Evolutionary conservation across 1,284 basidiomycete species (phyloP).

Genomic region (Hymenochaete sp.): DNA sequence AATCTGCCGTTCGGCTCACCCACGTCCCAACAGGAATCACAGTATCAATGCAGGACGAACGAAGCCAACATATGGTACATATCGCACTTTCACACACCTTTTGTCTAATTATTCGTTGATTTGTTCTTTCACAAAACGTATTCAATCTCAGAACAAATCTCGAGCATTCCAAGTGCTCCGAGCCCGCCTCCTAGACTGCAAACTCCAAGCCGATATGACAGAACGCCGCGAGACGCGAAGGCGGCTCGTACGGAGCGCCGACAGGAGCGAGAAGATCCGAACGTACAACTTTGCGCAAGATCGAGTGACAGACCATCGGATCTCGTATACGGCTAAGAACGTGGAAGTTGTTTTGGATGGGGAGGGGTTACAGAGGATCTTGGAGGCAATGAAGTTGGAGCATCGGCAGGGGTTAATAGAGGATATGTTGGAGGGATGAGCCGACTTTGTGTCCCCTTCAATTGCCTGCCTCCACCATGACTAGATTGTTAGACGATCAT

Average conservation of each 20-base stretch:
- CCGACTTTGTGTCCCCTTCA: too few species aligned
- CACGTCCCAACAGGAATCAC: slow-evolving; percentile 91
- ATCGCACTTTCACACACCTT: neutral
- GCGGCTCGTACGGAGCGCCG: slow-evolving; percentile 69
- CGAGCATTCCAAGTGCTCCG: slow-evolving; percentile 83
- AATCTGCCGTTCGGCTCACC: slow-evolving; percentile 94
- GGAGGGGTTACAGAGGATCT: slow-evolving; percentile 55
- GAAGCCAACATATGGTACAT: slow-evolving; percentile 86
- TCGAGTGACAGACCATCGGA: slow-evolving; percentile 86
- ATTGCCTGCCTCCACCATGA: too few species aligned
- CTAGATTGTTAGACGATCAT: too few species aligned
- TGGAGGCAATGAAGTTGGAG: slow-evolving; percentile 57
- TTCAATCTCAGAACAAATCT: slow-evolving; percentile 63
- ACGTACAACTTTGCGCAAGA: slow-evolving; percentile 68
- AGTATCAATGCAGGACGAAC: slow-evolving; percentile 97
- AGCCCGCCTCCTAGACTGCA: slow-evolving; percentile 75
- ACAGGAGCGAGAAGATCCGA: slow-evolving; percentile 85
- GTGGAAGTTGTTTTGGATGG: slow-evolving; percentile 73
- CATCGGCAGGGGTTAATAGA: slow-evolving; percentile 62
- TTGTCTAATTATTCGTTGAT: neutral
- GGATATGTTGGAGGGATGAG: slow-evolving; percentile 40
- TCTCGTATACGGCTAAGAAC: slow-evolving; percentile 71
- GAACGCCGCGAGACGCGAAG: slow-evolving; percentile 62
- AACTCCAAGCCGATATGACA: slow-evolving; percentile 61
- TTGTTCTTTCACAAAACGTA: slow-evolving; percentile 5